phyloP scores from a whole-genome alignment of 1,284 basidiomycete species.

The Neolentinus lepideus region DNA sequence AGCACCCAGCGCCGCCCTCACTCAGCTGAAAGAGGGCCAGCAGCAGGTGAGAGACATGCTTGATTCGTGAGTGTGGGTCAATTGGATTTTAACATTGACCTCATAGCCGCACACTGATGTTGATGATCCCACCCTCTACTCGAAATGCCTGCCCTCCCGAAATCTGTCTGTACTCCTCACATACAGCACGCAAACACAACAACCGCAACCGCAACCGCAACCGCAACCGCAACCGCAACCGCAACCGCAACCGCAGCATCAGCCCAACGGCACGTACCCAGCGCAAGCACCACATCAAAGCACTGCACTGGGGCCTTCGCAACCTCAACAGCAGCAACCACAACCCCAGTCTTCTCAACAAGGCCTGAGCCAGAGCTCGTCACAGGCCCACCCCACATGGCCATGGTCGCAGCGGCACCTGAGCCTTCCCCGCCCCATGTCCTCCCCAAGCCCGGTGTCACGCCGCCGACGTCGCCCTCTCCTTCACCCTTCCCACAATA shows the following conservation, averaged over 20 bases:
- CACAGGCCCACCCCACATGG: constrained; percentile 37
- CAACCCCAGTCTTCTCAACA: constrained; percentile 18
- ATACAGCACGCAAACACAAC: not conserved
- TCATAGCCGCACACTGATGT: not conserved
- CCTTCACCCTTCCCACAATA: constrained; percentile 88
- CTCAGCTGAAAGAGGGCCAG: constrained; percentile 26
- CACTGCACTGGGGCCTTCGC: not conserved
- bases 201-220: not conserved
- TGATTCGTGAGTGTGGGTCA: not conserved
- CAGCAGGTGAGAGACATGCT: not conserved
- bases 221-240: too few relatives aligned
- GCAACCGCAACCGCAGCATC: too few relatives aligned
- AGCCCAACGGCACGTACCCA: constrained; percentile 13
- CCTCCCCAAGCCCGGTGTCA: constrained; percentile 45
- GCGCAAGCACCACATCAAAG: not conserved
- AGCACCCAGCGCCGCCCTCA: constrained; percentile 54
- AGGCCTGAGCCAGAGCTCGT: constrained; percentile 22
- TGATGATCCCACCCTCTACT: too few relatives aligned
- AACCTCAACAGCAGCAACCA: constrained; percentile 10
- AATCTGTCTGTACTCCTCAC: not conserved
- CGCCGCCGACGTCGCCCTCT: constrained; percentile 46
- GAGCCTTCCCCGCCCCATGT: constrained; percentile 47
- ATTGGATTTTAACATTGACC: not conserved
- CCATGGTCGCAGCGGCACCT: constrained; percentile 64
- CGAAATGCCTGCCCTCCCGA: not conserved